phyloP scores from a whole-genome alignment of 352 stramenopile species.

The Globisporangium nagaii region DNA sequence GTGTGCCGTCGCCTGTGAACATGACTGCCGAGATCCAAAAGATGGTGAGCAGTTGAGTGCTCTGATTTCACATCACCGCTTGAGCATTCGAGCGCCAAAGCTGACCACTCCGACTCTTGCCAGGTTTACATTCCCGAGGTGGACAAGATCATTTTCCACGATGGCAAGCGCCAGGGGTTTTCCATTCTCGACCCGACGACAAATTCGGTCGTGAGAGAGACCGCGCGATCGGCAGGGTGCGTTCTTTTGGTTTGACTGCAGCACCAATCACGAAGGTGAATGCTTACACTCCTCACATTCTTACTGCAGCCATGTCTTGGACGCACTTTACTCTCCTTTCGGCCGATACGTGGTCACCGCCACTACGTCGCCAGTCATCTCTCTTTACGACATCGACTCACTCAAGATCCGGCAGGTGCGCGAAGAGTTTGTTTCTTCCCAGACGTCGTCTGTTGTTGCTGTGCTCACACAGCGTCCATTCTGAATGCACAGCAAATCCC shows the following conservation, averaged over 20 bases:
- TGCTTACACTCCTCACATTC: no score
- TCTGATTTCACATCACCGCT: not conserved
- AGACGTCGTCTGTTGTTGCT: not conserved
- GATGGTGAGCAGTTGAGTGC: constrained; percentile 21
- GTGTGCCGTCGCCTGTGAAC: constrained; percentile 18
- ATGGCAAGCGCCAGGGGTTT: constrained; percentile 26
- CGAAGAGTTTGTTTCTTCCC: not conserved
- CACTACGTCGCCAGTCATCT: constrained; percentile 42
- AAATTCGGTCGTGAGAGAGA: constrained; percentile 15
- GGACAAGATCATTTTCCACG: constrained; percentile 33
- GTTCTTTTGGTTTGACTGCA: not conserved
- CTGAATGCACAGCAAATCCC: constrained; percentile 42
- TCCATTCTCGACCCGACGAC: constrained; percentile 26
- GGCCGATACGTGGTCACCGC: constrained; percentile 43
- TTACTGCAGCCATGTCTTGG: constrained; percentile 20
- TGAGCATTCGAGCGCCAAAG: not conserved
- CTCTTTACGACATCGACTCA: constrained; percentile 44
- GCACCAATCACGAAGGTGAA: no score
- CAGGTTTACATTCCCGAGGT: constrained; percentile 32
- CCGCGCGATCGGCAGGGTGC: constrained; percentile 5
- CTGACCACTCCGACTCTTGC: not conserved
- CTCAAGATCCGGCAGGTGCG: constrained; percentile 40
- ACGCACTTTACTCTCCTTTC: constrained; percentile 34
- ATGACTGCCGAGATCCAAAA: constrained; percentile 33
- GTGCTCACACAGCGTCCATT: not conserved